These are phyloP conservation scores for Dactylellina parvicollis DNA, from an alignment of 2,329 filamentous ascomycete genomes.

Conservation along the genomic window DNA sequence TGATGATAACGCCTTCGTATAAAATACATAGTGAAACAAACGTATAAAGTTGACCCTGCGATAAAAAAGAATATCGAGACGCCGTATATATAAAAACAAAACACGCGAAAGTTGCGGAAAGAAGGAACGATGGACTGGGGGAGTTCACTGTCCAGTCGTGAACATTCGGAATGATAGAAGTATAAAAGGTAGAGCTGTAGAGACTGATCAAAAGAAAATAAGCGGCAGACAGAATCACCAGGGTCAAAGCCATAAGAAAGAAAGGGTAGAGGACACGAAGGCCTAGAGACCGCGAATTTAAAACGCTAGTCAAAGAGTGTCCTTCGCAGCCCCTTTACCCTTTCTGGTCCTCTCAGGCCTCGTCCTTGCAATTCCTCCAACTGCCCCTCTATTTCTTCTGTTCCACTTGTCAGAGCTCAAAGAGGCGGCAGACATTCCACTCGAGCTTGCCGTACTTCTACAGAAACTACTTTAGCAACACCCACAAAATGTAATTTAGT, in stretches of 20 bases:
- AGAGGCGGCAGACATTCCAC: not conserved
- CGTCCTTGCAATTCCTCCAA: not conserved
- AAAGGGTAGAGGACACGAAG: not conserved
- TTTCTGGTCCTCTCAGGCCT: not conserved
- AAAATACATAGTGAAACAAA: conserved; percentile 2
- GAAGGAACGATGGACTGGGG: not conserved
- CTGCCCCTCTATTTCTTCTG: not conserved
- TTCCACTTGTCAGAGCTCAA: not conserved
- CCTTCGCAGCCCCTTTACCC: not conserved
- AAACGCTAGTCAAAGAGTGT: not conserved
- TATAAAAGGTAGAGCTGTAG: not conserved
- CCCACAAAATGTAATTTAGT: not conserved
- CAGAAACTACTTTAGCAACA: not conserved
- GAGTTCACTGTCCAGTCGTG: not conserved
- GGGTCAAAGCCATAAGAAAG: not conserved
- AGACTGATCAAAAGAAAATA: not conserved
- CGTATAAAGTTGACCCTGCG: not conserved
- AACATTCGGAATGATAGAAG: not conserved
- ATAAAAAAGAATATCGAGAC: not conserved
- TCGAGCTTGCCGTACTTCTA: not conserved
- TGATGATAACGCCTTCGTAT: conserved; percentile 22
- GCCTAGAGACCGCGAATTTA: not conserved
- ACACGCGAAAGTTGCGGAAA: not conserved
- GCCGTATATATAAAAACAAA: not conserved
- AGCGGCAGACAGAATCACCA: too few species aligned